phyloP scores from a whole-genome alignment of 352 stramenopile species.

The Phytopythium vexans region DNA sequence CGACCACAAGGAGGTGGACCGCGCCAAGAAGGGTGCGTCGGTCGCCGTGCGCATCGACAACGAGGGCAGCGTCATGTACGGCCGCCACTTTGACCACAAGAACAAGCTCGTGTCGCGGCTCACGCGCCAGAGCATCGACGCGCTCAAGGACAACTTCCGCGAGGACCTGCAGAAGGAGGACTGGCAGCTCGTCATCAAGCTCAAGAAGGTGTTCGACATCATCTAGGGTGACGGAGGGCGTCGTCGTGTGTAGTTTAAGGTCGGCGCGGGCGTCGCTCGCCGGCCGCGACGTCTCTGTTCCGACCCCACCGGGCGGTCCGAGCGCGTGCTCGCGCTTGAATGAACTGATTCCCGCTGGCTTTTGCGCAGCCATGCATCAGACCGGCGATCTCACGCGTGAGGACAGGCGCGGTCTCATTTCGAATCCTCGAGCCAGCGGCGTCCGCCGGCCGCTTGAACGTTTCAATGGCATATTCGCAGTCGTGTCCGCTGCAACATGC shows the following conservation, averaged over 20 bases:
- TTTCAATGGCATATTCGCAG: too few species aligned
- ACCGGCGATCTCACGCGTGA: too few species aligned
- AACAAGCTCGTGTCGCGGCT: conserved; percentile 84
- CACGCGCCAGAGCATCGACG: conserved; percentile 95
- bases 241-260: conserved; percentile 6
- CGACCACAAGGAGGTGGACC: conserved; percentile 95
- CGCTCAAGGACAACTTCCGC: conserved; percentile 98
- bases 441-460: too few species aligned
- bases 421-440: too few species aligned
- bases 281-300: not conserved
- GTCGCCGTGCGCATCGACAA: conserved; percentile 98
- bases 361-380: conserved; percentile 1
- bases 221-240: conserved; percentile 71
- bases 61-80: conserved; percentile 95
- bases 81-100: conserved; percentile 96
- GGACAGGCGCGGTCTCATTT: too few species aligned
- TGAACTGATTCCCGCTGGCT: conserved; percentile 9
- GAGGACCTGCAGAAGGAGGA: conserved; percentile 98
- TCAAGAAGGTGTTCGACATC: conserved; percentile 99
- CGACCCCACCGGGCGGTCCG: conserved; percentile 1
- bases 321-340: conserved; percentile 6
- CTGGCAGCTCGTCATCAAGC: conserved; percentile 97
- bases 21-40: conserved; percentile 90
- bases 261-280: conserved; percentile 7
- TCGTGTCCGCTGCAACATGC: too few species aligned